These are phyloP conservation scores for Ophiostoma montium DNA, from an alignment of 2,329 filamentous ascomycete species.

Conservation along the genomic window DNA sequence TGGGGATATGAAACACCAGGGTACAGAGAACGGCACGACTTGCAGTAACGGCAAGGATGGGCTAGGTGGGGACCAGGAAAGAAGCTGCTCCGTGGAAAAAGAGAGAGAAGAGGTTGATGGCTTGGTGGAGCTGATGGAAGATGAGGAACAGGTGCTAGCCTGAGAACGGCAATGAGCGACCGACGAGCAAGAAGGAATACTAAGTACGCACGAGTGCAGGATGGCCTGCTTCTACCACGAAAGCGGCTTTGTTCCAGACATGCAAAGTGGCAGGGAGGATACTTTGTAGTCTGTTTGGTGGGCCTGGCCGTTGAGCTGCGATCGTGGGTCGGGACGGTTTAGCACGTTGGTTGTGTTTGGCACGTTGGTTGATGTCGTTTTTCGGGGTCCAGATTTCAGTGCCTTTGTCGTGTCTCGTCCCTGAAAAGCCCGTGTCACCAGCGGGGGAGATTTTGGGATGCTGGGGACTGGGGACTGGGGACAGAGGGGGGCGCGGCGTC, in stretches of 20 bases:
- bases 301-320: neutral
- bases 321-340: neutral
- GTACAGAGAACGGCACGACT: too few relatives aligned
- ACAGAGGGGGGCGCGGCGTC: neutral
- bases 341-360: neutral
- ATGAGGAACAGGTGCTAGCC: neutral
- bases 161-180: neutral
- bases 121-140: constrained; percentile 1
- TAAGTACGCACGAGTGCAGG: neutral
- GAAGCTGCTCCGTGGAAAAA: neutral
- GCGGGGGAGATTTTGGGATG: neutral
- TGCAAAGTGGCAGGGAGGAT: neutral
- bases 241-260: neutral
- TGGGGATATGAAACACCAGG: too few relatives aligned
- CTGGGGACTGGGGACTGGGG: neutral
- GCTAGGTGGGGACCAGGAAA: too few relatives aligned
- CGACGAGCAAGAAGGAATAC: neutral
- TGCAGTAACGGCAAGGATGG: too few relatives aligned
- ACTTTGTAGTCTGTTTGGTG: neutral
- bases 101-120: constrained; percentile 1
- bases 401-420: neutral
- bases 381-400: too few relatives aligned
- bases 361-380: neutral
- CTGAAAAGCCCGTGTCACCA: neutral
- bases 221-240: neutral